Conservation (phyloP, 1,284 basidiomycete genomes). For the Waitea zeae region DNA sequence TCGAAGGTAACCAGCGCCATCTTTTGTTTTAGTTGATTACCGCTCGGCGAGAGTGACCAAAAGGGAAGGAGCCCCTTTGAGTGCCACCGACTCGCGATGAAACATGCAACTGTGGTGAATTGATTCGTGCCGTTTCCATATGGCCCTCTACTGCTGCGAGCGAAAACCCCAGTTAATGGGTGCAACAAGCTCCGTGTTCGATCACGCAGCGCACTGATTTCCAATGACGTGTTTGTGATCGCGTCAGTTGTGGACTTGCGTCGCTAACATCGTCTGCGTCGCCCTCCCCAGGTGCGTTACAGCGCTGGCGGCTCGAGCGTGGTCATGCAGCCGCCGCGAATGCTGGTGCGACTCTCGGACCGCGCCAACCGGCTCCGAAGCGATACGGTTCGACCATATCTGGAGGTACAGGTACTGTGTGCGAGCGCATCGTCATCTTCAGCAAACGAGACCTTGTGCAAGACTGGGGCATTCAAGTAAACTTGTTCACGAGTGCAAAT, state of each 20-base stretch:
- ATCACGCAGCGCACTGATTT: too few relatives aligned
- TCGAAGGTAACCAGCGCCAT: slow-evolving; percentile 54
- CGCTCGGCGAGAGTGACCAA: too few relatives aligned
- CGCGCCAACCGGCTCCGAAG: slow-evolving; percentile 7
- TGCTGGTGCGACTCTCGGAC: neutral
- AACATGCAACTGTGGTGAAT: too few relatives aligned
- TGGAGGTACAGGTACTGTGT: slow-evolving; percentile 19
- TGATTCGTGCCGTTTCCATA: too few relatives aligned
- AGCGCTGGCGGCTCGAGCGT: slow-evolving; percentile 9
- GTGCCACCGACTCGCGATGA: too few relatives aligned
- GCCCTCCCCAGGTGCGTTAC: slow-evolving; percentile 7
- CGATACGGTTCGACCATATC: neutral
- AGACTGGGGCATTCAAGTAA: slow-evolving; percentile 67
- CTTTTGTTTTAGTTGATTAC: too few relatives aligned
- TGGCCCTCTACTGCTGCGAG: too few relatives aligned
- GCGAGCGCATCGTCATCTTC: slow-evolving; percentile 81
- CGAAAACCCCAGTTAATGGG: too few relatives aligned
- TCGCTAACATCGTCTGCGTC: neutral
- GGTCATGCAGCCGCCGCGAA: slow-evolving; percentile 5
- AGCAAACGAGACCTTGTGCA: slow-evolving; percentile 91
- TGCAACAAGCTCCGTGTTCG: too few relatives aligned
- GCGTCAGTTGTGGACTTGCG: neutral
- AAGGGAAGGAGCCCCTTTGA: too few relatives aligned
- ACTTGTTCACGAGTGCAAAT: slow-evolving; percentile 10
- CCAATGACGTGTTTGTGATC: too few relatives aligned